A percentile compares a stretch with the other conserved stretches of the same genome.
Evolutionary conservation across 805 yeast genomes (phyloP).

Genomic region (Lipomyces sp.): DNA sequence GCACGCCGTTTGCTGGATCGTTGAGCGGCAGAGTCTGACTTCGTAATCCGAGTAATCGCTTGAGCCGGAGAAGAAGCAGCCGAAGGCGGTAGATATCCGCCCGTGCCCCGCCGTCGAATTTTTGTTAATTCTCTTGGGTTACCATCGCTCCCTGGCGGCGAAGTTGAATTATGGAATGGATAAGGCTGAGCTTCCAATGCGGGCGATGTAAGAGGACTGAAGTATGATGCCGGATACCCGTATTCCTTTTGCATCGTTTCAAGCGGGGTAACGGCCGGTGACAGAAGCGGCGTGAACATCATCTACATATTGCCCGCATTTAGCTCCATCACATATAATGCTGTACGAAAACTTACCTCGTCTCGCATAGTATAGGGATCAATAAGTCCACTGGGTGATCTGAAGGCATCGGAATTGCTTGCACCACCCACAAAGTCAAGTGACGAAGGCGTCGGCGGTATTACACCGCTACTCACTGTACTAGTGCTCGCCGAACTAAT

Average conservation of each 20-base stretch:
- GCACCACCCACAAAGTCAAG: conserved; percentile 21
- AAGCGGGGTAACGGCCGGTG: conserved; percentile 75
- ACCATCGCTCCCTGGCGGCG: conserved; percentile 12
- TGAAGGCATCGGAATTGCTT: conserved; percentile 15
- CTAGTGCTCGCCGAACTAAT: conserved; percentile 8
- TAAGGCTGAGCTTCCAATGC: conserved; percentile 37
- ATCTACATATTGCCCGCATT: conserved; percentile 6
- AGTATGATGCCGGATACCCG: conserved; percentile 28
- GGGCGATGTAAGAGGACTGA: conserved; percentile 39
- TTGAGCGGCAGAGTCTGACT: not conserved
- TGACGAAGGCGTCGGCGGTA: conserved; percentile 39
- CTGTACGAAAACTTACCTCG: conserved; percentile 14
- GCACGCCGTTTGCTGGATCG: conserved; percentile 35
- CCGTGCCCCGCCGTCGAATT: conserved; percentile 22
- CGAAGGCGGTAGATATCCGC: conserved; percentile 6
- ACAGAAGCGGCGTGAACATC: conserved; percentile 70
- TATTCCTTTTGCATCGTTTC: conserved; percentile 43
- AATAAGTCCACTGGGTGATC: conserved; percentile 29
- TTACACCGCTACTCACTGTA: conserved; percentile 1
- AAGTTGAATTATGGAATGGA: conserved; percentile 17
- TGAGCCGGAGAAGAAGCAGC: conserved; percentile 12
- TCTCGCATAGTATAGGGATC: conserved; percentile 27
- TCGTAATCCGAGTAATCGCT: not conserved
- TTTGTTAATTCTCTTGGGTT: conserved; percentile 1
- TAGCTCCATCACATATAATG: too few relatives aligned